These are phyloP conservation scores for Cardamine resedifolia DNA, from an alignment of 345 rosid species.

Conservation along the genomic window DNA sequence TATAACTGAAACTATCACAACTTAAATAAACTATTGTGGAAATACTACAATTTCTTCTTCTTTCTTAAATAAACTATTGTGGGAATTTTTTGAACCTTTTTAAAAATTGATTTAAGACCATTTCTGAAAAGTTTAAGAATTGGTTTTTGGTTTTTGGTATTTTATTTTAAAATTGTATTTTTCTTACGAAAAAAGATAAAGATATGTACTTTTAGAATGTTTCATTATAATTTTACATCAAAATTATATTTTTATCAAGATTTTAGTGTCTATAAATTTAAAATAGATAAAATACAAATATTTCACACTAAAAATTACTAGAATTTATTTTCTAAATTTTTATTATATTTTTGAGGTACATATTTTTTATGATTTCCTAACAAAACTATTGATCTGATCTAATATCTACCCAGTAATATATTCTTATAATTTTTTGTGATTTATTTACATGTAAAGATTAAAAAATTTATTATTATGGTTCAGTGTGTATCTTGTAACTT, in stretches of 20 bases:
- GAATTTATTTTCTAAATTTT: background rate
- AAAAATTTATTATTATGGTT: background rate
- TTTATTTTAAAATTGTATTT: background rate
- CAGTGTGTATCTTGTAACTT: background rate
- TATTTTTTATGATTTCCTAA: background rate
- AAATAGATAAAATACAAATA: background rate
- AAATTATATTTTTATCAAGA: background rate
- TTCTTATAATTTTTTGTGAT: background rate
- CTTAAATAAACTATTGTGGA: background rate
- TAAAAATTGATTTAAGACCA: background rate
- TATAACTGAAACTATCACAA: background rate
- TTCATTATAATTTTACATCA: background rate
- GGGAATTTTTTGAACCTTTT: background rate
- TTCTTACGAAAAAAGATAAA: background rate
- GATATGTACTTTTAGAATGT: background rate
- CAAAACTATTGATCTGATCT: background rate
- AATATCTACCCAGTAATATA: background rate
- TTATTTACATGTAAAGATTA: conserved; percentile 1
- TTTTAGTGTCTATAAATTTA: background rate
- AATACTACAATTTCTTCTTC: background rate
- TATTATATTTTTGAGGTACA: background rate
- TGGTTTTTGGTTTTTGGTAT: background rate
- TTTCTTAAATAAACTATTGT: background rate
- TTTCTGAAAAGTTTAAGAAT: background rate
- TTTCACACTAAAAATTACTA: background rate